These are phyloP conservation scores for Ascochyta pisi DNA, from an alignment of 2,329 filamentous ascomycete genomes.

Conservation along the genomic window DNA sequence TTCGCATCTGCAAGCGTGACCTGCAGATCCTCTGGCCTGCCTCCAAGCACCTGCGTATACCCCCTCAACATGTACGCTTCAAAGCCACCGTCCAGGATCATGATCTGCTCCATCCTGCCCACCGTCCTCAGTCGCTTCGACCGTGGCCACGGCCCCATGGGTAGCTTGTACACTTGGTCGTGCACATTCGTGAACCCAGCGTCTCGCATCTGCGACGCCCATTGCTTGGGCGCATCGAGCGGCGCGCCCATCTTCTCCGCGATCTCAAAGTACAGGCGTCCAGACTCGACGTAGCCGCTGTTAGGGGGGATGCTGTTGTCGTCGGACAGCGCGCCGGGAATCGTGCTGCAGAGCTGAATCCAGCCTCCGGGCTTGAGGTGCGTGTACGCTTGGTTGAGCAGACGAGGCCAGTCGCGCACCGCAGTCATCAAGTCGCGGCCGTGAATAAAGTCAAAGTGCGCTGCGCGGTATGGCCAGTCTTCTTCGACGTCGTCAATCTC, in stretches of 20 bases:
- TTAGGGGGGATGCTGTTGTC: constrained; percentile 30
- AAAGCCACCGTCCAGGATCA: constrained; percentile 34
- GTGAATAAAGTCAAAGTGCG: constrained; percentile 43
- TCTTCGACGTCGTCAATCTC: constrained; percentile 50
- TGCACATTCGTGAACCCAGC: constrained; percentile 55
- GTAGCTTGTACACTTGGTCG: constrained; percentile 37
- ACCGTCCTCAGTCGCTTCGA: constrained; percentile 28
- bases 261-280: constrained; percentile 29
- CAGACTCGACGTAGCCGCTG: constrained; percentile 28
- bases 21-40: constrained; percentile 25
- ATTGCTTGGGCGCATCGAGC: constrained; percentile 39
- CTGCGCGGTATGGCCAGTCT: constrained; percentile 45
- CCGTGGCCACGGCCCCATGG: constrained; percentile 40
- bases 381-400: constrained; percentile 37
- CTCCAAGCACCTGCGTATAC: constrained; percentile 24
- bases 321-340: constrained; percentile 26
- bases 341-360: constrained; percentile 40
- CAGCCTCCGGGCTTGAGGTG: constrained; percentile 50
- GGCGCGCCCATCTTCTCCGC: constrained; percentile 39
- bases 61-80: constrained; percentile 35
- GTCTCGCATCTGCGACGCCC: constrained; percentile 44
- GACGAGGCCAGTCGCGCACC: constrained; percentile 39
- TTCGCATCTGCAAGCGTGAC: constrained; percentile 27
- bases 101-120: constrained; percentile 29
- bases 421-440: constrained; percentile 40